Conservation (phyloP, 2,329 filamentous ascomycete species). For the Ophiocordyceps unilateralis region DNA sequence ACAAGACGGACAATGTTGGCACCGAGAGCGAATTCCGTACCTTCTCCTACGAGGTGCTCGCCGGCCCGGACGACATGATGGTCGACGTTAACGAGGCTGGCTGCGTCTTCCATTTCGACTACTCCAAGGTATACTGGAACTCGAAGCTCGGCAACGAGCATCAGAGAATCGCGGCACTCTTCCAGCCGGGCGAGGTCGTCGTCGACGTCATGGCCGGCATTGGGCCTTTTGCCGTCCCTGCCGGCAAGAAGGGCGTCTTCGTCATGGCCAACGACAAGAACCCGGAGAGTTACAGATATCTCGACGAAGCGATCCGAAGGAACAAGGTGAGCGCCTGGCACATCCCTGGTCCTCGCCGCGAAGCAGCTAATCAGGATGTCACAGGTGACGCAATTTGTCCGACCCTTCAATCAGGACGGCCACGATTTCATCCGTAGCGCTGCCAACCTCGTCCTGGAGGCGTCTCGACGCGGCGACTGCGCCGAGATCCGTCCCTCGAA, state of each 20-base stretch:
- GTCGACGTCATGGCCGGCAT: constrained; percentile 97
- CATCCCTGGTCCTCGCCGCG: not conserved
- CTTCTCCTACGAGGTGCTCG: constrained; percentile 80
- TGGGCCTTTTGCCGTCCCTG: constrained; percentile 84
- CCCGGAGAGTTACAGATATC: constrained; percentile 62
- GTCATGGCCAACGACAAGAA: constrained; percentile 97
- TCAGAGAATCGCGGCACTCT: constrained; percentile 56
- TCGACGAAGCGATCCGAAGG: constrained; percentile 49
- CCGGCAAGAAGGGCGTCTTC: constrained; percentile 76
- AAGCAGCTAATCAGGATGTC: not conserved
- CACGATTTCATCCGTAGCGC: constrained; percentile 60
- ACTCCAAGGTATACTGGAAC: constrained; percentile 97
- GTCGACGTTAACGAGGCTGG: constrained; percentile 69
- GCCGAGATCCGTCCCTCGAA: constrained; percentile 29
- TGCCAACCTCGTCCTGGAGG: constrained; percentile 39
- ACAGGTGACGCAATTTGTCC: constrained; percentile 51
- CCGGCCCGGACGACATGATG: constrained; percentile 64
- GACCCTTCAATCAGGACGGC: constrained; percentile 67
- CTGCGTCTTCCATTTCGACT: constrained; percentile 86
- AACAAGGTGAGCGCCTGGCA: constrained; percentile 51
- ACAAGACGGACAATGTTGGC: constrained; percentile 84
- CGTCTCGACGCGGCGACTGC: constrained; percentile 32
- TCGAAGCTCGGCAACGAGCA: constrained; percentile 82
- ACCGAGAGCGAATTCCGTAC: constrained; percentile 74
- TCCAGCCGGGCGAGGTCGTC: constrained; percentile 72